Conservation (phyloP, 1,139 yeast genomes). For the Debaryomycetaceae sp. region DNA sequence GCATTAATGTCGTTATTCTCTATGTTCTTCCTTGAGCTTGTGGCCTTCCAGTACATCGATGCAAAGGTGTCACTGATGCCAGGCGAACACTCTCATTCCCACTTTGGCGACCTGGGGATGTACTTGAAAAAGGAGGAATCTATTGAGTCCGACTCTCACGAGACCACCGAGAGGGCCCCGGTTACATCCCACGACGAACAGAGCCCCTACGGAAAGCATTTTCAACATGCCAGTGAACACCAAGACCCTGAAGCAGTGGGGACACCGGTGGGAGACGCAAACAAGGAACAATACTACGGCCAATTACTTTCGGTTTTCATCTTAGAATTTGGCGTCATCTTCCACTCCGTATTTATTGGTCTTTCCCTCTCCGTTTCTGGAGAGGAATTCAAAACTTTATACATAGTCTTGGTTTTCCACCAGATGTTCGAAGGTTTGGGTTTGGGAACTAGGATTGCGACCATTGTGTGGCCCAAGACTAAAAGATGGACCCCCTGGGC, state of each 20-base stretch:
- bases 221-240: conserved; percentile 46
- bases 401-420: conserved; percentile 37
- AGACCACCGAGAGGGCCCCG: conserved; percentile 8
- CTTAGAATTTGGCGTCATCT: conserved; percentile 38
- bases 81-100: conserved; percentile 42
- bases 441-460: conserved; percentile 38
- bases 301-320: conserved; percentile 31
- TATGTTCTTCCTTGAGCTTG: conserved; percentile 13
- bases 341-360: conserved; percentile 42
- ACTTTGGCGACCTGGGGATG: conserved; percentile 42
- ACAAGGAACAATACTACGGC: conserved; percentile 42
- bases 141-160: conserved; percentile 12
- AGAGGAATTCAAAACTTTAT: conserved; percentile 31
- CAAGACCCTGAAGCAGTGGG: conserved; percentile 51
- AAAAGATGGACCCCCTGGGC: conserved; percentile 32
- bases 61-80: conserved; percentile 22
- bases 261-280: conserved; percentile 33
- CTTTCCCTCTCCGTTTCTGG: conserved; percentile 38
- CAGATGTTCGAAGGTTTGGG: conserved; percentile 43
- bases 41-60: conserved; percentile 44
- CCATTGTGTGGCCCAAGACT: conserved; percentile 31
- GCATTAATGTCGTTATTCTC: conserved; percentile 35
- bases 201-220: conserved; percentile 41
- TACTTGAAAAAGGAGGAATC: conserved; percentile 23
- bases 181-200: conserved; percentile 19